Evolutionary conservation across 202 grass and related monocot species (phyloP).

Genomic region (Zizania palustris): DNA sequence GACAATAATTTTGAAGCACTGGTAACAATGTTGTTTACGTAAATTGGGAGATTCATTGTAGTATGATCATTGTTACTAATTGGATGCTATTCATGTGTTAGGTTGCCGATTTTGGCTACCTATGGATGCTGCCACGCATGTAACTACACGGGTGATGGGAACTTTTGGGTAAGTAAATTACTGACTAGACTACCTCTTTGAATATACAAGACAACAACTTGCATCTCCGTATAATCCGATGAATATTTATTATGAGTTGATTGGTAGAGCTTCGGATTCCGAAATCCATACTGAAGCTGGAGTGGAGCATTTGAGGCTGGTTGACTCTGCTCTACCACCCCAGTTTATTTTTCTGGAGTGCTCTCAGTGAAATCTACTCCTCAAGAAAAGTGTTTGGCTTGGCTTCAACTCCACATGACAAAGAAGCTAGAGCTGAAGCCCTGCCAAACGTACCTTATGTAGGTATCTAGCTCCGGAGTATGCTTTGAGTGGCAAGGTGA

Average conservation of each 20-base stretch:
- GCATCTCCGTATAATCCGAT: slow-evolving; percentile 23
- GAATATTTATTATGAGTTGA: slow-evolving; percentile 33
- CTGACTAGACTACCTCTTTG: background rate
- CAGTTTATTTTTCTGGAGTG: too few species aligned
- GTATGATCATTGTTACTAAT: slow-evolving; percentile 23
- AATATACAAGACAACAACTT: background rate
- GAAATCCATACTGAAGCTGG: too few species aligned
- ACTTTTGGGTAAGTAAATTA: slow-evolving; percentile 86
- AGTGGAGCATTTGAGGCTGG: too few species aligned
- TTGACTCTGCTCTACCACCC: too few species aligned
- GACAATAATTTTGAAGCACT: slow-evolving; percentile 89
- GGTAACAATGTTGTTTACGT: slow-evolving; percentile 49
- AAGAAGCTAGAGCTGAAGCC: too few species aligned
- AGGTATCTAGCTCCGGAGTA: slow-evolving; percentile 98
- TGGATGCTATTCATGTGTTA: slow-evolving; percentile 29
- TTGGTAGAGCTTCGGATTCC: too few species aligned
- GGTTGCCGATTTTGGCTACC: slow-evolving; percentile 99
- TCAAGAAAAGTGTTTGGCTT: too few species aligned
- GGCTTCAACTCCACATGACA: too few species aligned
- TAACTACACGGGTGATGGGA: slow-evolving; percentile 96
- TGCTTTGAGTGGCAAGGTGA: slow-evolving; percentile 89
- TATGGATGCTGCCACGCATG: slow-evolving; percentile 78
- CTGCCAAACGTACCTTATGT: too few species aligned
- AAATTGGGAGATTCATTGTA: background rate
- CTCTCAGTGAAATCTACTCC: too few species aligned